Evolutionary conservation across 257 asterid species (phyloP), one percentile per base, ranked within the genome.

Genomic region (Pogostemon cablin): DNA sequence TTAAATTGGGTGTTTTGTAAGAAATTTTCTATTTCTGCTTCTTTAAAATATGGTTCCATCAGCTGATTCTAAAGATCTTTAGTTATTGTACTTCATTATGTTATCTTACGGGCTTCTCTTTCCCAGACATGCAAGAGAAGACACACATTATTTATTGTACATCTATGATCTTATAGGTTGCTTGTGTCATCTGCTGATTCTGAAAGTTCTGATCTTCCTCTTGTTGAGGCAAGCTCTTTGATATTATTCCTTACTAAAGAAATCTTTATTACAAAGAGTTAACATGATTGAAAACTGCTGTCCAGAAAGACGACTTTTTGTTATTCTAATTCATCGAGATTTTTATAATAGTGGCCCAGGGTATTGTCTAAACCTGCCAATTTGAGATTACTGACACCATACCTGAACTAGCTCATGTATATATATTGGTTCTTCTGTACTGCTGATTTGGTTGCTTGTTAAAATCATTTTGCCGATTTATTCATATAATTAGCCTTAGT

Each of bases 181-280:
- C 86, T 86, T 12, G 59, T 60, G 54, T 66, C 73, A 37, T 10
- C 88, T 74, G 71, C 86, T 68, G 92, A 83, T 54, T 34, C 88
- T 68, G 96, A 82, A 68, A 78, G 81, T 79, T 69, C 92, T 65
- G 93, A 85, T 75, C 81, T 84, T 80, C 95, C 90, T 62, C 87
- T 91, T 67, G 52, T 87, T 61, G 96, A 93, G 95, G 98, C 85
- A 79, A 81, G 86, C 65, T 37, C 74, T 65, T 66, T 60, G 7
- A 62, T 15, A 37, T 72, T 65, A 20, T 74, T 63, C 11, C 15
- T 65, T 69, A 48, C 65, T 37, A 67, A 8, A 56, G 50, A 20
- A 3, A 60, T 72, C n/a, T 41, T 47, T 55, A 9, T 67, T 58
- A 7, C 69, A 48, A 25, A 40, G 43, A 48, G 39, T 49, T 69